Percentiles rank a stretch among this genome's conserved stretches.
These are phyloP conservation scores for Cerrena zonata DNA, from an alignment of 1,284 basidiomycete species.

Conservation along the genomic window DNA sequence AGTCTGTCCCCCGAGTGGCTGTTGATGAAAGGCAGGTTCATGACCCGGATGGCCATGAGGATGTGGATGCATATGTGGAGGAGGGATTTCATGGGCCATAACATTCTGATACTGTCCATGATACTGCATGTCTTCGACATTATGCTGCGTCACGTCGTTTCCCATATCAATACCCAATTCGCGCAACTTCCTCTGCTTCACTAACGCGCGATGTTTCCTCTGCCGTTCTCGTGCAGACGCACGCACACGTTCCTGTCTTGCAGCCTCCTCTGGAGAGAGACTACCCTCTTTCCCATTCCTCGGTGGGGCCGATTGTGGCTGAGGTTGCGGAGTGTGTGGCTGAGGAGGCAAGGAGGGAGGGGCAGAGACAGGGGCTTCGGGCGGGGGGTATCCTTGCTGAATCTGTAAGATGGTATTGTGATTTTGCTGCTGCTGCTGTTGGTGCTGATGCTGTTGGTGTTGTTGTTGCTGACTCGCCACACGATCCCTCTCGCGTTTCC, in stretches of 20 bases:
- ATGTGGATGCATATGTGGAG: conserved; percentile 22
- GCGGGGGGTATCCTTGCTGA: conserved; percentile 19
- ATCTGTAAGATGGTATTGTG: neutral
- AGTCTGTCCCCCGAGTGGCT: conserved; percentile 52
- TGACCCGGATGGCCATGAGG: conserved; percentile 25
- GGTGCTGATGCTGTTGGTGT: conserved; percentile 9
- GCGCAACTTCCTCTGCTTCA: conserved; percentile 71
- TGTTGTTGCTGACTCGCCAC: conserved; percentile 33
- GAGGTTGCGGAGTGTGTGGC: conserved; percentile 20
- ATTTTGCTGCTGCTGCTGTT: neutral
- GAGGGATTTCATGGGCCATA: conserved; percentile 44
- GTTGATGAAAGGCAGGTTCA: conserved; percentile 33
- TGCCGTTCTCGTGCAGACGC: conserved; percentile 71
- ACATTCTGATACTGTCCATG: conserved; percentile 54
- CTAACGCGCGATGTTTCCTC: conserved; percentile 67
- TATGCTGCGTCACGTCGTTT: conserved; percentile 49
- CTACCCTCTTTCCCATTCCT: conserved; percentile 28
- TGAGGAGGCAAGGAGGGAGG: conserved; percentile 16
- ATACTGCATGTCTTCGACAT: conserved; percentile 58
- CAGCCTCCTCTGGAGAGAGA: conserved; percentile 56
- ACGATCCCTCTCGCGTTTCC: conserved; percentile 73
- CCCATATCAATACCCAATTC: conserved; percentile 74
- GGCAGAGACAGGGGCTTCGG: conserved; percentile 18
- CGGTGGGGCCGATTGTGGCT: conserved; percentile 17
- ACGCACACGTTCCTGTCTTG: conserved; percentile 61